These are phyloP conservation scores for Solanum aculeatissimum DNA, from an alignment of 305 asterid genomes.

Conservation along the genomic window DNA sequence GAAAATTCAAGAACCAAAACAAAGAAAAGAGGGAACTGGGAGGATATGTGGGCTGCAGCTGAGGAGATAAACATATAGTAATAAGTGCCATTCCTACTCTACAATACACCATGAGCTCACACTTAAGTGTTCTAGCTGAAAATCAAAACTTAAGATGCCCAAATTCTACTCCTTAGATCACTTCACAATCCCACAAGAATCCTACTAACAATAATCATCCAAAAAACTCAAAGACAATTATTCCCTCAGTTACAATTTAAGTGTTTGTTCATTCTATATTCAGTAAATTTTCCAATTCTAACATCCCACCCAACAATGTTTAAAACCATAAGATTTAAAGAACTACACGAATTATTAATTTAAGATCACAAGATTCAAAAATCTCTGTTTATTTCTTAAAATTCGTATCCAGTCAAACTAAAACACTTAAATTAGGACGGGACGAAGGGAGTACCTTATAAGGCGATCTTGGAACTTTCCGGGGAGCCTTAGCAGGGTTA, in stretches of 20 bases:
- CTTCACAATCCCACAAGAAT: neutral
- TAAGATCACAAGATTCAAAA: neutral
- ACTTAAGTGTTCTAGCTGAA: neutral
- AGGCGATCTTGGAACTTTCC: conserved; percentile 69
- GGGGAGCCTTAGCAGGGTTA: conserved; percentile 57
- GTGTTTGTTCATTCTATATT: neutral
- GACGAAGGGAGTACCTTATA: conserved; percentile 30
- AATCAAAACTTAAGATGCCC: neutral
- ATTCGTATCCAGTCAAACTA: neutral
- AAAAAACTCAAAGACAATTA: neutral
- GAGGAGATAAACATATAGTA: neutral
- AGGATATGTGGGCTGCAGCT: neutral
- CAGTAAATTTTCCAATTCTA: neutral
- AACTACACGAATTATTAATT: neutral
- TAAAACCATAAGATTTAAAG: neutral
- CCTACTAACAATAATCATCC: neutral
- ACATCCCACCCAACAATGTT: neutral
- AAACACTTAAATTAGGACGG: neutral
- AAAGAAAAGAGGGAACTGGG: neutral
- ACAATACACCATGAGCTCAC: neutral
- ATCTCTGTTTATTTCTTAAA: neutral
- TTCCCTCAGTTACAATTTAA: neutral
- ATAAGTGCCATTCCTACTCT: neutral
- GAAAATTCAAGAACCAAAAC: neutral
- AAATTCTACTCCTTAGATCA: neutral